Evolutionary conservation across 306 rosid genomes (phyloP).

Genomic region (Vicia villosa): DNA sequence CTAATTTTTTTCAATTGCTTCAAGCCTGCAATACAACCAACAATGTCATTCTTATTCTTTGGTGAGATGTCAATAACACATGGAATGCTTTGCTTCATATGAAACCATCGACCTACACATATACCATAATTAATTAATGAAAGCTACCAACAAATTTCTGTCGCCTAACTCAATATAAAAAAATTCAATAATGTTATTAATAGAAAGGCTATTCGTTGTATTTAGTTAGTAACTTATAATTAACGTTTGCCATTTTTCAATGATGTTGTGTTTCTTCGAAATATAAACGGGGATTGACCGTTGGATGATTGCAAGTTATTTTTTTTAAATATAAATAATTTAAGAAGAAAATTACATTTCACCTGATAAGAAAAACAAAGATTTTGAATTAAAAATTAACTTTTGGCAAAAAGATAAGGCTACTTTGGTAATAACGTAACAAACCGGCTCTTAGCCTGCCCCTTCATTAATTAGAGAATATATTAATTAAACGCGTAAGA

Average conservation of each 20-base stretch:
- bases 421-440: slow-evolving; percentile 4
- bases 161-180: slow-evolving; percentile 24
- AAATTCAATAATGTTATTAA: background rate
- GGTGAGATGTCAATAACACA: slow-evolving; percentile 39
- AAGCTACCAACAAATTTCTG: slow-evolving; percentile 15
- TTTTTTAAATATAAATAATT: background rate
- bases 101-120: slow-evolving; percentile 19
- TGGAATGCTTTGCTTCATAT: slow-evolving; percentile 36
- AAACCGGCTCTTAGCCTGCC: slow-evolving; percentile 23
- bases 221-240: slow-evolving; percentile 23
- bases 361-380: background rate
- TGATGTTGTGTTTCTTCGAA: background rate
- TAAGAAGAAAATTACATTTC: slow-evolving; percentile 1
- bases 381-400: background rate
- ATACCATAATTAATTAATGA: background rate
- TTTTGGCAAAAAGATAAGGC: background rate
- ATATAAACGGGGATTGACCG: background rate
- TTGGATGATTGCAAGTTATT: slow-evolving; percentile 25
- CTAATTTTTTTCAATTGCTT: background rate
- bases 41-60: slow-evolving; percentile 3
- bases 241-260: slow-evolving; percentile 18
- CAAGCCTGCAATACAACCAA: slow-evolving; percentile 9
- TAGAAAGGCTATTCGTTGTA: slow-evolving; percentile 5
- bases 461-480: background rate
- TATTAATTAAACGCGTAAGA: background rate